Evolutionary conservation across 352 stramenopile species (phyloP).

Genomic region (Globisporangium spiculum): DNA sequence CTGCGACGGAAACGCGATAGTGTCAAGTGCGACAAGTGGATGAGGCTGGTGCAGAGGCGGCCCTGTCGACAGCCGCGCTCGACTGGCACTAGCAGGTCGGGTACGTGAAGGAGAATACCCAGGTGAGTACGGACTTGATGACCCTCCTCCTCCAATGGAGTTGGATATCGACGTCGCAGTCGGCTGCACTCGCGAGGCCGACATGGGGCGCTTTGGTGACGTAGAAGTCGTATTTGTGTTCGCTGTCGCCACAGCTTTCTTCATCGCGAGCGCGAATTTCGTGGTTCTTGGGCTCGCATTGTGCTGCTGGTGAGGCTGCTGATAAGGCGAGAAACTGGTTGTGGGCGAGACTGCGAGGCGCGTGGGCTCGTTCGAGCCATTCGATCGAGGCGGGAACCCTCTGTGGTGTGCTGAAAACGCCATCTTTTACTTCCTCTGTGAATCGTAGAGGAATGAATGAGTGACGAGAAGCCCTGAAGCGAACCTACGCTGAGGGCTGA

Average conservation of each 20-base stretch:
- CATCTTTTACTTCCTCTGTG: background rate
- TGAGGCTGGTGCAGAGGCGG: background rate
- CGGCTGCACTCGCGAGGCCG: conserved; percentile 28
- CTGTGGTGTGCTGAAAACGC: background rate
- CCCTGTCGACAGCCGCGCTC: background rate
- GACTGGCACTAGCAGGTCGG: conserved; percentile 18
- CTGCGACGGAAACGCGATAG: conserved; percentile 5
- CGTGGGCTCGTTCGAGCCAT: background rate
- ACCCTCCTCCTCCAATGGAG: background rate
- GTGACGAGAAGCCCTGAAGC: background rate
- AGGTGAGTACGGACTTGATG: background rate
- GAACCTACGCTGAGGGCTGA: background rate
- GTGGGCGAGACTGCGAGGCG: background rate
- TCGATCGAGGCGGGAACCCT: conserved; percentile 5
- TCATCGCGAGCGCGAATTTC: conserved; percentile 17
- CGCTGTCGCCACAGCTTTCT: conserved; percentile 1
- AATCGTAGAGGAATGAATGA: background rate
- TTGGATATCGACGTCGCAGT: conserved; percentile 18
- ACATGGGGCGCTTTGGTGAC: conserved; percentile 34
- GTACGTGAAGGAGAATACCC: background rate
- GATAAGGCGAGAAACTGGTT: background rate
- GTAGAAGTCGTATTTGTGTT: conserved; percentile 4
- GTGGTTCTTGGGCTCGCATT: conserved; percentile 28
- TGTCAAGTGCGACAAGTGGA: conserved; percentile 2
- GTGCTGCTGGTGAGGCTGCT: background rate